Evolutionary conservation across 2,329 filamentous ascomycete species (phyloP).

Genomic region (Aaosphaeria pasadenensis): DNA sequence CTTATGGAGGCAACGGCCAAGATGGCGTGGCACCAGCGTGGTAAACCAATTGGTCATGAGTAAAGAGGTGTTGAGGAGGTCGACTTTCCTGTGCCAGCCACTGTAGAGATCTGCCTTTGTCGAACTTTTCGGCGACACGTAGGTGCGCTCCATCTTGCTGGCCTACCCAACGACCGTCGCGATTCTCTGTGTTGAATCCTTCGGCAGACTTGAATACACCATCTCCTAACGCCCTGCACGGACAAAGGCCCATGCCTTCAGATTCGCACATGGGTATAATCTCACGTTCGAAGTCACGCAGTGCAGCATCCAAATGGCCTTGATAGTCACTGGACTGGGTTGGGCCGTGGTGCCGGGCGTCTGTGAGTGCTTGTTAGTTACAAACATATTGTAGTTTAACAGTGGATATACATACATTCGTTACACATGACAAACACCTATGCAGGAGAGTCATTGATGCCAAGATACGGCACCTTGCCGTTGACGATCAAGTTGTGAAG

Average conservation of each 20-base stretch:
- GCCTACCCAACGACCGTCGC: too few species aligned
- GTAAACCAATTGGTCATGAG: too few species aligned
- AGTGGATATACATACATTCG: too few species aligned
- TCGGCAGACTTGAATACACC: constrained; percentile 43
- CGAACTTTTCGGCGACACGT: too few species aligned
- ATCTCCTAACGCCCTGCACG: constrained; percentile 50
- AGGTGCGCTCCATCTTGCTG: too few species aligned
- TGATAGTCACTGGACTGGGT: constrained; percentile 43
- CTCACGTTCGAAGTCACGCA: constrained; percentile 39
- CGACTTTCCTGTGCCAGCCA: too few species aligned
- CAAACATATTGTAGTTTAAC: too few species aligned
- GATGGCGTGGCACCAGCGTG: not conserved
- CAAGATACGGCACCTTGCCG: constrained; percentile 2
- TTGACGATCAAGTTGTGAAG: constrained; percentile 1
- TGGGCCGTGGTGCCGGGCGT: constrained; percentile 50
- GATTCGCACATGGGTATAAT: constrained; percentile 38
- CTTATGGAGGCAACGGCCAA: not conserved
- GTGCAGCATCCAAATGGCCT: constrained; percentile 33
- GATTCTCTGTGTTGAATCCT: constrained; percentile 14
- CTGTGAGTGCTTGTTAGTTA: constrained; percentile 18
- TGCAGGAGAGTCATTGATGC: constrained; percentile 32
- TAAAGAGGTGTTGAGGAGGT: too few species aligned
- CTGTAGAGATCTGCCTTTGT: too few species aligned
- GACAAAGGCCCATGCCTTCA: constrained; percentile 38
- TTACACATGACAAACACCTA: constrained; percentile 16